These are phyloP conservation scores for Phytophthora vignae DNA, from an alignment of 352 stramenopile genomes.

Conservation along the genomic window DNA sequence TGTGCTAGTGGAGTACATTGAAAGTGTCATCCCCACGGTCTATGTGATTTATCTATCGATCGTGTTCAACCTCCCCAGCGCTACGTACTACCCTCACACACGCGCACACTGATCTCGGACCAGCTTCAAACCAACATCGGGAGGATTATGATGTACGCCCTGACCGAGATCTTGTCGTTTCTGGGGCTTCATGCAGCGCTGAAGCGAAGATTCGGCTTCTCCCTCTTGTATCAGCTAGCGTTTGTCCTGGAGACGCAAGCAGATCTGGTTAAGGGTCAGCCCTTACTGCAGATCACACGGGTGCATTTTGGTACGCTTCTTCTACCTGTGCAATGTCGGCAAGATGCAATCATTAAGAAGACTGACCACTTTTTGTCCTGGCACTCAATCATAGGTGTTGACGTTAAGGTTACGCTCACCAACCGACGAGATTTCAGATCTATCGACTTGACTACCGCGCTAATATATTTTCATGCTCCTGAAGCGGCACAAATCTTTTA, in stretches of 20 bases:
- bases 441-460: not conserved
- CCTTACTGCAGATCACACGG: constrained; percentile 26
- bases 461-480: constrained; percentile 1
- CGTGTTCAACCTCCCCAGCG: constrained; percentile 32
- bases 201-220: constrained; percentile 11
- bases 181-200: constrained; percentile 7
- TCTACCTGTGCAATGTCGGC: not conserved
- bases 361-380: no score
- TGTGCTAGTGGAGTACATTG: constrained; percentile 10
- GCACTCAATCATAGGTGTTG: not conserved
- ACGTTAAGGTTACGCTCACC: no score
- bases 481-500: constrained; percentile 37
- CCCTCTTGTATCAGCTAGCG: constrained; percentile 31
- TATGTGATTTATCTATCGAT: constrained; percentile 28
- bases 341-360: not conserved
- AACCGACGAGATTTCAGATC: not conserved
- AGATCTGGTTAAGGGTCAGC: constrained; percentile 19
- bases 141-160: constrained; percentile 6
- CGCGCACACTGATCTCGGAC: not conserved
- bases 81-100: constrained; percentile 29
- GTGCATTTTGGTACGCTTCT: constrained; percentile 9
- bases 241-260: constrained; percentile 42
- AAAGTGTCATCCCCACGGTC: constrained; percentile 16
- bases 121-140: constrained; percentile 13
- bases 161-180: not conserved